Evolutionary conservation across 495 filamentous ascomycete species (phyloP).

Genomic region (Aspergillus sparsus): DNA sequence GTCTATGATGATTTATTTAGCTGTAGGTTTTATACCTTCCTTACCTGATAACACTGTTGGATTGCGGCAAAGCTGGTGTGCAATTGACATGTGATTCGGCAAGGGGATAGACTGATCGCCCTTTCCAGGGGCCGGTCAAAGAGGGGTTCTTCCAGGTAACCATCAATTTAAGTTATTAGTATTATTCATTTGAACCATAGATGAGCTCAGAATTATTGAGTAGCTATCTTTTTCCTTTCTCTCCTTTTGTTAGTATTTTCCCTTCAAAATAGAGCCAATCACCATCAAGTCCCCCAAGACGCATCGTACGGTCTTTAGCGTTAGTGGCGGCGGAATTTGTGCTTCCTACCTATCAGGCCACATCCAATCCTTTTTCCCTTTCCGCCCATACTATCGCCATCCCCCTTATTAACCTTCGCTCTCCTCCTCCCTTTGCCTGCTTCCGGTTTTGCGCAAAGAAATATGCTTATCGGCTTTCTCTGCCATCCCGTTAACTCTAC

Average conservation of each 20-base stretch:
- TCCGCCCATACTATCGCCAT: slow-evolving; percentile 10
- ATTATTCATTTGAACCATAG: too few species aligned
- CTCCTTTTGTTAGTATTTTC: too few species aligned
- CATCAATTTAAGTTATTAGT: too few species aligned
- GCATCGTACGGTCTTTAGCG: slow-evolving; percentile 4
- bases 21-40: background rate
- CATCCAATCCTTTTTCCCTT: slow-evolving; percentile 13
- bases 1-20: background rate
- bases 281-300: background rate
- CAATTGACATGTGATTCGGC: slow-evolving; percentile 19
- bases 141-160: background rate
- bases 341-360: slow-evolving; percentile 21
- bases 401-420: slow-evolving; percentile 15
- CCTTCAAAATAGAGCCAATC: background rate
- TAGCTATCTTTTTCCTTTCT: too few species aligned
- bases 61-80: background rate
- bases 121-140: background rate
- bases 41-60: background rate
- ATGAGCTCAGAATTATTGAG: too few species aligned
- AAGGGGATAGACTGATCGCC: background rate
- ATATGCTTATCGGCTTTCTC: slow-evolving; percentile 22
- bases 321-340: background rate
- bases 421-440: slow-evolving; percentile 9
- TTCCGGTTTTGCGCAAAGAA: slow-evolving; percentile 11
- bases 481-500: slow-evolving; percentile 10